These are phyloP conservation scores for Linderniella brevidens DNA, from an alignment of 257 asterid species.

Conservation along the genomic window DNA sequence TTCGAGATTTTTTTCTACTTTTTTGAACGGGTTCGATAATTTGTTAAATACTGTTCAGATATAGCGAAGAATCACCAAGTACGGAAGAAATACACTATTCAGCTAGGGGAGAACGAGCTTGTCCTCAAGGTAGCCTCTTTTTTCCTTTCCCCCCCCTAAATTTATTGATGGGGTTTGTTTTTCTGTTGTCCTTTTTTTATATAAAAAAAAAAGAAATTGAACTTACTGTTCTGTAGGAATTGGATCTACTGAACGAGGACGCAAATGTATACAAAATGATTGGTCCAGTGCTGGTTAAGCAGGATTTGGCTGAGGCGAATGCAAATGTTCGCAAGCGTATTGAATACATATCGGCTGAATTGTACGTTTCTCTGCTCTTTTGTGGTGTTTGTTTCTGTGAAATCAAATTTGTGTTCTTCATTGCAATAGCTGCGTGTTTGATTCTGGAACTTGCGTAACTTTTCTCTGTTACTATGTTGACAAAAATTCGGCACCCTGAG, in stretches of 20 bases:
- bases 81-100: constrained; percentile 77
- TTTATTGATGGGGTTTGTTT: background rate
- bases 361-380: constrained; percentile 30
- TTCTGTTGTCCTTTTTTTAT: background rate
- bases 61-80: constrained; percentile 80
- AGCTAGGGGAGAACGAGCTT: constrained; percentile 93
- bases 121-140: constrained; percentile 51
- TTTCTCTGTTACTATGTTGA: too few relatives aligned
- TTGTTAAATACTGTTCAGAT: constrained; percentile 20
- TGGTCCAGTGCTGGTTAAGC: constrained; percentile 89
- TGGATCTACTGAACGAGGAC: constrained; percentile 79
- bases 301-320: constrained; percentile 94
- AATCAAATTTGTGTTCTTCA: background rate
- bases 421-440: background rate
- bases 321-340: constrained; percentile 94
- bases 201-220: too few relatives aligned
- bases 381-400: constrained; percentile 5
- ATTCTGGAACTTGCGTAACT: background rate
- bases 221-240: constrained; percentile 30
- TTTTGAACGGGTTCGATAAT: background rate
- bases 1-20: background rate
- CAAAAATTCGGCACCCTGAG: too few relatives aligned
- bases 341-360: constrained; percentile 79
- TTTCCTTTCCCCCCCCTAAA: background rate
- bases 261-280: constrained; percentile 89